Evolutionary conservation across 2,329 filamentous ascomycete species (phyloP).

Genomic region (Stagonosporopsis chrysanthemi): DNA sequence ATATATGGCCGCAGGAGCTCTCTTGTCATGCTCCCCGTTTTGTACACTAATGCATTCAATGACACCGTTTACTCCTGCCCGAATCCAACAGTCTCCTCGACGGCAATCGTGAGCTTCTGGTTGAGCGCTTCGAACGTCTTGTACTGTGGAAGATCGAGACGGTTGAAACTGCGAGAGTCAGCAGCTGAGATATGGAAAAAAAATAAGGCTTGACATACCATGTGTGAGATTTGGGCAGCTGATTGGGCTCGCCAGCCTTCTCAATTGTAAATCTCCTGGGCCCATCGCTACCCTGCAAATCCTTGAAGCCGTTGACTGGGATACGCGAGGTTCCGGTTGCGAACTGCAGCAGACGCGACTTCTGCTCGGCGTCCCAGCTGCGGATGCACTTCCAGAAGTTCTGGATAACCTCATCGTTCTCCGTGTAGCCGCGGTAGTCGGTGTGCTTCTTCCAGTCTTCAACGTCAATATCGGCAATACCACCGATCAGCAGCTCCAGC

Average conservation of each 20-base stretch:
- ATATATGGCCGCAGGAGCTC: constrained; percentile 6
- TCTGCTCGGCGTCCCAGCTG: constrained; percentile 97
- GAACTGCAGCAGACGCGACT: constrained; percentile 94
- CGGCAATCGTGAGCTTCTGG: constrained; percentile 91
- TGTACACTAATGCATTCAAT: constrained; percentile 10
- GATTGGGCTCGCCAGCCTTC: constrained; percentile 89
- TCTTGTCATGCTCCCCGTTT: constrained; percentile 4
- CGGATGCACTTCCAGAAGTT: constrained; percentile 99
- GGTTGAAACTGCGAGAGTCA: constrained; percentile 79
- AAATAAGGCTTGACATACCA: constrained; percentile 70
- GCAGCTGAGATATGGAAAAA: not conserved
- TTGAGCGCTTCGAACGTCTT: constrained; percentile 86
- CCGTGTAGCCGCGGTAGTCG: constrained; percentile 97
- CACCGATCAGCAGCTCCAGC: constrained; percentile 92
- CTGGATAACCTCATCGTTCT: constrained; percentile 95
- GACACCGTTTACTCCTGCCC: constrained; percentile 77
- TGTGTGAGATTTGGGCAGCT: constrained; percentile 95
- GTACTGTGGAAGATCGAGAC: constrained; percentile 91
- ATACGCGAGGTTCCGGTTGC: constrained; percentile 97
- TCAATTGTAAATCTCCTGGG: constrained; percentile 97
- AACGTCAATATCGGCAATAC: constrained; percentile 99
- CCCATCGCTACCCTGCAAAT: constrained; percentile 95
- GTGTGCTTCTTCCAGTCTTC: constrained; percentile 99
- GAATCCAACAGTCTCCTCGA: constrained; percentile 98
- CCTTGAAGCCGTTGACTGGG: constrained; percentile 99